A percentile compares a stretch with the other conserved stretches of the same genome.
Evolutionary conservation across 2,329 filamentous ascomycete genomes (phyloP).

Genomic region (Atkinsonella hypoxylon): DNA sequence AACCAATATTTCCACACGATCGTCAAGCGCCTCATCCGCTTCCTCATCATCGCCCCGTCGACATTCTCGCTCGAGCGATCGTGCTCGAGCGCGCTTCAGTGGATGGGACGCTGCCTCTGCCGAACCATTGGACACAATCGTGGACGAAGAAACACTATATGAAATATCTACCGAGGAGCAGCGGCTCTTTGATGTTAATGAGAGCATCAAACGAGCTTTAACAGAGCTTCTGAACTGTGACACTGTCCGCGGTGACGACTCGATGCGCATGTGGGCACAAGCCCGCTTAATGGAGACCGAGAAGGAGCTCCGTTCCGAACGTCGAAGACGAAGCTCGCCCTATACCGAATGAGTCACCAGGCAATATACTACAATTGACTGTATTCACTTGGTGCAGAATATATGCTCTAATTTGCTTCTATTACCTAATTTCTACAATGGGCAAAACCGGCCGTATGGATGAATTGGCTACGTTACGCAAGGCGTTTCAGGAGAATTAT

Average conservation of each 20-base stretch:
- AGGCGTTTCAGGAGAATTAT: neutral
- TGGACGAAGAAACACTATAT: slow-evolving; percentile 34
- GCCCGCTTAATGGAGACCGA: slow-evolving; percentile 48
- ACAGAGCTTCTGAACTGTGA: slow-evolving; percentile 52
- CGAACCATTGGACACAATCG: slow-evolving; percentile 26
- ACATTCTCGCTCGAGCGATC: slow-evolving; percentile 23
- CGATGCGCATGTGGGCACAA: slow-evolving; percentile 47
- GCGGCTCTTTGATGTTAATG: slow-evolving; percentile 43
- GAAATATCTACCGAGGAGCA: slow-evolving; percentile 41
- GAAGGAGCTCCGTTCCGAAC: slow-evolving; percentile 41
- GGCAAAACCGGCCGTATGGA: neutral
- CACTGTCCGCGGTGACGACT: slow-evolving; percentile 35
- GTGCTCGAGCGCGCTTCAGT: slow-evolving; percentile 19
- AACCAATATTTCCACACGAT: slow-evolving; percentile 24
- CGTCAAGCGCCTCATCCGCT: slow-evolving; percentile 48
- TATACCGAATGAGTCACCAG: slow-evolving; percentile 13
- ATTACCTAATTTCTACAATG: slow-evolving; percentile 1
- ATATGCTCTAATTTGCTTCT: neutral
- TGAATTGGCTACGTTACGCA: neutral
- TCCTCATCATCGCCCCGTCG: slow-evolving; percentile 36
- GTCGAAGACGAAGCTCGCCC: slow-evolving; percentile 33
- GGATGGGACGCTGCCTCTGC: slow-evolving; percentile 20
- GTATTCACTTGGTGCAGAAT: neutral
- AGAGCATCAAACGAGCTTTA: slow-evolving; percentile 48
- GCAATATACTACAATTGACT: neutral